These are phyloP conservation scores for Hygrophila difformis DNA, from an alignment of 257 asterid genomes.

Conservation along the genomic window DNA sequence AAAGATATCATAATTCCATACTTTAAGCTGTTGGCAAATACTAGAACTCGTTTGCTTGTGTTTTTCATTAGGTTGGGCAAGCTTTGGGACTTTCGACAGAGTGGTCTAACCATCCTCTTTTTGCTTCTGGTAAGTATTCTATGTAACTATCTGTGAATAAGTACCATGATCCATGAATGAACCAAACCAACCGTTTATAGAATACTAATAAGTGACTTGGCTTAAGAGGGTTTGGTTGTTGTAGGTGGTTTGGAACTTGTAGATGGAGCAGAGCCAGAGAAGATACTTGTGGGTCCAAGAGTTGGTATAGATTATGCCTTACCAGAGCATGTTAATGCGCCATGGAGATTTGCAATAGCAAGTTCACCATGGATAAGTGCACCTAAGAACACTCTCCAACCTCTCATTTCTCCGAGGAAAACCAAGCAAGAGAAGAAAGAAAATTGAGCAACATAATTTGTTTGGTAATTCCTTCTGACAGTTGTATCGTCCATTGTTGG, in stretches of 20 bases:
- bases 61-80: conserved; percentile 69
- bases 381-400: conserved; percentile 65
- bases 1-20: not conserved
- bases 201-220: conserved; percentile 3
- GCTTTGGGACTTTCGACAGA: conserved; percentile 82
- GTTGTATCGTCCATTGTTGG: too few species aligned
- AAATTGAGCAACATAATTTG: not conserved
- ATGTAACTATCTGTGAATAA: not conserved
- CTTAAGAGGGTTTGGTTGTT: conserved; percentile 6
- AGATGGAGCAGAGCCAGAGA: conserved; percentile 60
- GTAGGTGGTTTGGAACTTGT: conserved; percentile 85
- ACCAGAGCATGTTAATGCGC: conserved; percentile 65
- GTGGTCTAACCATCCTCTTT: conserved; percentile 89
- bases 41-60: not conserved
- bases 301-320: conserved; percentile 82
- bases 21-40: not conserved
- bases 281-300: conserved; percentile 75
- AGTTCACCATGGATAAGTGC: conserved; percentile 88
- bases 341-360: conserved; percentile 86
- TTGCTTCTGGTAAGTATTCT: conserved; percentile 42
- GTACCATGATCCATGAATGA: not conserved
- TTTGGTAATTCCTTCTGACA: too few species aligned
- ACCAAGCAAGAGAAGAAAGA: not conserved
- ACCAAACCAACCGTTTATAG: not conserved
- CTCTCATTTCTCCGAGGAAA: conserved; percentile 21